Conservation (phyloP, 73 alveolate species). For the Durusdinium trenchii region DNA sequence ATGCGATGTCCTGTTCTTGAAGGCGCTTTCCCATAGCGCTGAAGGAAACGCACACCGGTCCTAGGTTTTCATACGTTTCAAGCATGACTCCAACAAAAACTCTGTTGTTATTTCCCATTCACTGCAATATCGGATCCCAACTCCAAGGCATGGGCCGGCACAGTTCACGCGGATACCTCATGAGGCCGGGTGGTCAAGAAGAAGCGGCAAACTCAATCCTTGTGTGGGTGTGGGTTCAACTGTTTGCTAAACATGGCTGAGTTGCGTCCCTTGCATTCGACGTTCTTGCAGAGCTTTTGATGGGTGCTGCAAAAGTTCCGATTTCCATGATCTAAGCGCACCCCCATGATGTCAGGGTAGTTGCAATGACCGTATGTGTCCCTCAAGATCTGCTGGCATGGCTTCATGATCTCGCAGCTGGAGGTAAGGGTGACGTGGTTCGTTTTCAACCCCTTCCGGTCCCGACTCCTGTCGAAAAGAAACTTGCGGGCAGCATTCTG, state of each 20-base stretch:
- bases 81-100: too few relatives aligned
- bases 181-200: too few relatives aligned
- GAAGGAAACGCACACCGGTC: neutral
- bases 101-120: too few relatives aligned
- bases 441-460: too few relatives aligned
- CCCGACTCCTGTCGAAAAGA: too few relatives aligned
- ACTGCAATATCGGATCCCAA: too few relatives aligned
- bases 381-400: neutral
- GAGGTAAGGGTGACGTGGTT: neutral
- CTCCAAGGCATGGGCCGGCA: too few relatives aligned
- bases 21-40: neutral
- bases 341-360: neutral
- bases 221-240: too few relatives aligned
- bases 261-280: neutral
- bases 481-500: too few relatives aligned
- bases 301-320: neutral
- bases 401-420: neutral
- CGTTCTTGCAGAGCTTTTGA: neutral
- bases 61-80: too few relatives aligned
- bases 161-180: too few relatives aligned
- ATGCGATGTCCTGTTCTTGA: neutral
- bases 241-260: neutral
- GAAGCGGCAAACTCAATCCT: too few relatives aligned
- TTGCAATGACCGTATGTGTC: neutral
- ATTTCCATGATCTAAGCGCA: neutral